Evolutionary conservation across 768 basidiomycete genomes (phyloP).

Genomic region (Leucocoprinus sp.): DNA sequence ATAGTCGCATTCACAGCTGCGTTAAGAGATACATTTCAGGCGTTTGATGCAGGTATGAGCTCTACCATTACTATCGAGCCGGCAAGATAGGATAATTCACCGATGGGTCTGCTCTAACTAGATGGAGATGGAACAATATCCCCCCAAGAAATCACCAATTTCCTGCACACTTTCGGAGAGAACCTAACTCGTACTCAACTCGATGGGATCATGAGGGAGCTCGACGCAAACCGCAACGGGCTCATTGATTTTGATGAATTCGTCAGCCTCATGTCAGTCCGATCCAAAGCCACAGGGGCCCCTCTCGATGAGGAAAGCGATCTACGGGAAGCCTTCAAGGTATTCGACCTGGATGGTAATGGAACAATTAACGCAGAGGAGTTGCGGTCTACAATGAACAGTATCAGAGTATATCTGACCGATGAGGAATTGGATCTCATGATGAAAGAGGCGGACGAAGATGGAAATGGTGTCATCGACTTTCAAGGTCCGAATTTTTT

Average conservation of each 20-base stretch:
- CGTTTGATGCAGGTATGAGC: slow-evolving; percentile 72
- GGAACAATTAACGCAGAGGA: slow-evolving; percentile 85
- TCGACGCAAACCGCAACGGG: slow-evolving; percentile 74
- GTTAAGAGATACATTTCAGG: slow-evolving; percentile 76
- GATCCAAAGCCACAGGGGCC: slow-evolving; percentile 26
- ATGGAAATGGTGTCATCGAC: slow-evolving; percentile 83
- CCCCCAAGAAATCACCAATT: slow-evolving; percentile 78
- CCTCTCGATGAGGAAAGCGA: slow-evolving; percentile 61
- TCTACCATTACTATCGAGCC: slow-evolving; percentile 1
- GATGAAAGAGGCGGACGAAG: slow-evolving; percentile 83
- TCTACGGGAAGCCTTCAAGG: slow-evolving; percentile 94
- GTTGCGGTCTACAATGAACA: slow-evolving; percentile 87
- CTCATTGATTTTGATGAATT: slow-evolving; percentile 83
- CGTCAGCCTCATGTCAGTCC: slow-evolving; percentile 71
- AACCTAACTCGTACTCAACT: slow-evolving; percentile 85
- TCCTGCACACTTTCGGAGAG: slow-evolving; percentile 86
- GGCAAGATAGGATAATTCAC: background rate
- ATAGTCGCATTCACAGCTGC: background rate
- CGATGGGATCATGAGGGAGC: slow-evolving; percentile 89
- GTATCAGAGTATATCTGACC: slow-evolving; percentile 73
- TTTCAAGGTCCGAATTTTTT: slow-evolving; percentile 46
- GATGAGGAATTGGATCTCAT: slow-evolving; percentile 79
- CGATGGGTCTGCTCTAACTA: slow-evolving; percentile 18
- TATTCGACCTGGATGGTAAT: slow-evolving; percentile 94
- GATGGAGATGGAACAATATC: slow-evolving; percentile 92